Conservation (phyloP, 176 grass and related monocot genomes). For the Aechmea fasciata region DNA sequence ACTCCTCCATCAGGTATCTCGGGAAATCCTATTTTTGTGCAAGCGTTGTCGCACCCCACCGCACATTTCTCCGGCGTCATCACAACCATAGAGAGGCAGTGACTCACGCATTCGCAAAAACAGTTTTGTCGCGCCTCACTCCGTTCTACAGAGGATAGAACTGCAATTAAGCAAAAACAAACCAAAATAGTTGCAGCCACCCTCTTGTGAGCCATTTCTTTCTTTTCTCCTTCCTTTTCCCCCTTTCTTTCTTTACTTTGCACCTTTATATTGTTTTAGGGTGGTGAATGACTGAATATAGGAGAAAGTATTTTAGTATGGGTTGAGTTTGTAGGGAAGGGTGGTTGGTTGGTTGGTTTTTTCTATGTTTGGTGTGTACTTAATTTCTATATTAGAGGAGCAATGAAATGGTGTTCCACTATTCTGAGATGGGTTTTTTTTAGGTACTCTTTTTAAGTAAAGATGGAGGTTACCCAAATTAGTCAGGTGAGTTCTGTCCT, state of each 20-base stretch:
- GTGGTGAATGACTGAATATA: neutral
- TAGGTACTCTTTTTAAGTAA: neutral
- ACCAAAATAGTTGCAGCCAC: neutral
- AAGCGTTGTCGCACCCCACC: slow-evolving; percentile 8
- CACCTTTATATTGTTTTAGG: neutral
- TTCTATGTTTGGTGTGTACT: neutral
- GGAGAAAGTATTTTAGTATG: no score
- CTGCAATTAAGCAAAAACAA: neutral
- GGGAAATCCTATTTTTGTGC: neutral
- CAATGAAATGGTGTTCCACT: neutral
- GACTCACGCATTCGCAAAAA: slow-evolving; percentile 22
- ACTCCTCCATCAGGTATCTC: slow-evolving; percentile 2
- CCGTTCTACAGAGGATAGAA: neutral
- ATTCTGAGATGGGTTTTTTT: neutral
- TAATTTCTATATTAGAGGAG: neutral
- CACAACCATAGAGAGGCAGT: neutral
- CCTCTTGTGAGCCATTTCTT: neutral
- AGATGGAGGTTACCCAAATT: neutral
- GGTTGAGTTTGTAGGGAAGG: neutral
- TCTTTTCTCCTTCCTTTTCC: neutral
- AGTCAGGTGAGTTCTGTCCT: neutral
- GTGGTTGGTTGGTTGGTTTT: neutral
- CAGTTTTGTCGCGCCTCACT: slow-evolving; percentile 16
- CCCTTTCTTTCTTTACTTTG: neutral
- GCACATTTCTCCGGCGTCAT: neutral